Evolutionary conservation across 2,329 filamentous ascomycete species (phyloP).

Genomic region (Coniella lustricola): DNA sequence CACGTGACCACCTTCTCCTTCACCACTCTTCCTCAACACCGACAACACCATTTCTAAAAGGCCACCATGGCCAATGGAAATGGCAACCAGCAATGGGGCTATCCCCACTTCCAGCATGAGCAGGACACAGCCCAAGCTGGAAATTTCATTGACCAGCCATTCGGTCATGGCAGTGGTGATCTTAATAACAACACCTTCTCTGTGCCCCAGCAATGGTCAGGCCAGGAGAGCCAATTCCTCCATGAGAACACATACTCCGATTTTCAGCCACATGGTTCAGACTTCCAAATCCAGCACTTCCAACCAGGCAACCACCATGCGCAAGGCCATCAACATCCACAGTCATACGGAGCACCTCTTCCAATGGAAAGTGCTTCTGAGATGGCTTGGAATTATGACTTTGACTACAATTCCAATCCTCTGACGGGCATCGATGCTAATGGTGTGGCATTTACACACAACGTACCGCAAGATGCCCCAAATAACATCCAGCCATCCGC

Average conservation of each 20-base stretch:
- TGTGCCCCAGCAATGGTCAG: slow-evolving; percentile 14
- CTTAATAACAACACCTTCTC: slow-evolving; percentile 8
- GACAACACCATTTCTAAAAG: neutral
- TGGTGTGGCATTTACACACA: slow-evolving; percentile 1
- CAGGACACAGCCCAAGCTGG: slow-evolving; percentile 10
- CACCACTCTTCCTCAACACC: neutral
- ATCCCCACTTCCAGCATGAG: slow-evolving; percentile 11
- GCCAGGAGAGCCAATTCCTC: slow-evolving; percentile 9
- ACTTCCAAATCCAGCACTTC: slow-evolving; percentile 12
- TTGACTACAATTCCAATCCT: slow-evolving; percentile 8
- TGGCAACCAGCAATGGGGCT: slow-evolving; percentile 15
- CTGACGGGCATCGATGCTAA: slow-evolving; percentile 1
- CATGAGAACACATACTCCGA: slow-evolving; percentile 2
- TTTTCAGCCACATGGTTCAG: slow-evolving; percentile 10
- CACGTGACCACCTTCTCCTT: slow-evolving; percentile 7
- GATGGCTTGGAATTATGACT: slow-evolving; percentile 13
- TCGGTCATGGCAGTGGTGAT: slow-evolving; percentile 5
- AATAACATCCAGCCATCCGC: slow-evolving; percentile 1
- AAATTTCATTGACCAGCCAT: slow-evolving; percentile 10
- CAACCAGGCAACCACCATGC: slow-evolving; percentile 2
- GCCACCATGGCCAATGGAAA: slow-evolving; percentile 12
- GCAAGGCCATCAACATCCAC: slow-evolving; percentile 11
- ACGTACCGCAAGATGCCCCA: slow-evolving; percentile 7
- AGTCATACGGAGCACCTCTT: slow-evolving; percentile 7
- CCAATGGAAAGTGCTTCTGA: slow-evolving; percentile 8